Evolutionary conservation across 176 grass and related monocot species (phyloP).

Genomic region (Cenchrus fungigraminus): DNA sequence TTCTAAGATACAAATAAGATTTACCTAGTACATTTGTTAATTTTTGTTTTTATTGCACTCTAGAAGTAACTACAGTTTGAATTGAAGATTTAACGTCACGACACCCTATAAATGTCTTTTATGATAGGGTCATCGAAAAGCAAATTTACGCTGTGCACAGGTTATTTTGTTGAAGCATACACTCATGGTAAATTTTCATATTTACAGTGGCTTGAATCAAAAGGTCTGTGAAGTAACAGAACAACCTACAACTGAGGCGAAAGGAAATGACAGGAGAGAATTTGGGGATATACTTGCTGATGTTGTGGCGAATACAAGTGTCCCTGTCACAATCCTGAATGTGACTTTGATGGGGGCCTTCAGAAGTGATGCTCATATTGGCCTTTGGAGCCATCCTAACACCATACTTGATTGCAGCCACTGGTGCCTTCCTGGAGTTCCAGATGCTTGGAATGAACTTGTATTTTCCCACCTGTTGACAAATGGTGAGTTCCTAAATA

Average conservation of each 20-base stretch:
- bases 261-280: slow-evolving; percentile 71
- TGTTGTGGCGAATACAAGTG: slow-evolving; percentile 57
- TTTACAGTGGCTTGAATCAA: slow-evolving; percentile 71
- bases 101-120: neutral
- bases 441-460: slow-evolving; percentile 93
- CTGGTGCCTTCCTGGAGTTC: slow-evolving; percentile 94
- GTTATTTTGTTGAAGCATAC: neutral
- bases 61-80: neutral
- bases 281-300: slow-evolving; percentile 74
- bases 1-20: neutral
- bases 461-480: slow-evolving; percentile 80
- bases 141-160: neutral
- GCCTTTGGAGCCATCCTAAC: slow-evolving; percentile 83
- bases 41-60: neutral
- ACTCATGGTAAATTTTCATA: slow-evolving; percentile 28
- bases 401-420: slow-evolving; percentile 96
- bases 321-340: slow-evolving; percentile 80
- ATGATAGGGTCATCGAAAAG: neutral
- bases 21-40: neutral
- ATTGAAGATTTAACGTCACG: neutral
- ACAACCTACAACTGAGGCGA: slow-evolving; percentile 68
- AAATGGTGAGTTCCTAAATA: slow-evolving; percentile 55
- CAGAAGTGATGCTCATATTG: slow-evolving; percentile 93
- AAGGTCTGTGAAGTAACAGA: slow-evolving; percentile 83
- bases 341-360: slow-evolving; percentile 90